phyloP scores from a whole-genome alignment of 306 rosid species.

The Casuarina glauca region DNA sequence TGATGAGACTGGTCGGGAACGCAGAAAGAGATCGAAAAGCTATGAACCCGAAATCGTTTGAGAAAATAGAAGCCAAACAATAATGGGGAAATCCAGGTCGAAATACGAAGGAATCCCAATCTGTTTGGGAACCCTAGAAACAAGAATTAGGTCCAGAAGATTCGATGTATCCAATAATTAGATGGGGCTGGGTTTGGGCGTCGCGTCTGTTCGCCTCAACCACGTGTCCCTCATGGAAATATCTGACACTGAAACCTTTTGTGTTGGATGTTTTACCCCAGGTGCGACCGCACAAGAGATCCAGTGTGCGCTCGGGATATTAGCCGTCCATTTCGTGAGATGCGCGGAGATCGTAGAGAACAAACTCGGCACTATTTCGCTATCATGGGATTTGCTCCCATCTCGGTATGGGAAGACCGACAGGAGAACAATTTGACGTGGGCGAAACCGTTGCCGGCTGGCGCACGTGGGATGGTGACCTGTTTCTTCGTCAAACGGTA shows the following conservation, averaged over 20 bases:
- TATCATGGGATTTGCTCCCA: no score
- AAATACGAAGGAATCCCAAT: background rate
- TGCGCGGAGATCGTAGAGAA: background rate
- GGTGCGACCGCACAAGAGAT: background rate
- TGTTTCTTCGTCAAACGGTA: no score
- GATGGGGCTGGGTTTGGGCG: background rate
- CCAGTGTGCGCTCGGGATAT: background rate
- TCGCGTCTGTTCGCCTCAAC: background rate
- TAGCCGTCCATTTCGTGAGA: background rate
- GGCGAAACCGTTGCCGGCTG: no score
- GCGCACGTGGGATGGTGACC: no score
- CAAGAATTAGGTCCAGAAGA: no score
- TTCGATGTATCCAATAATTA: background rate
- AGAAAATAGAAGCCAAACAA: background rate
- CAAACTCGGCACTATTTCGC: no score
- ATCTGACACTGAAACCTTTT: no score
- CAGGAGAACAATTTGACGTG: no score
- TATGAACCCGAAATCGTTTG: background rate
- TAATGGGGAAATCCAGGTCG: background rate
- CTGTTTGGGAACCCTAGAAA: constrained; percentile 1
- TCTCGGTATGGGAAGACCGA: no score
- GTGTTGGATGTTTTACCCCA: background rate
- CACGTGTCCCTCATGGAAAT: background rate
- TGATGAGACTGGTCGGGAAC: background rate
- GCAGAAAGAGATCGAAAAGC: background rate